These are phyloP conservation scores for Mentha longifolia DNA, from an alignment of 257 asterid species.

Conservation along the genomic window DNA sequence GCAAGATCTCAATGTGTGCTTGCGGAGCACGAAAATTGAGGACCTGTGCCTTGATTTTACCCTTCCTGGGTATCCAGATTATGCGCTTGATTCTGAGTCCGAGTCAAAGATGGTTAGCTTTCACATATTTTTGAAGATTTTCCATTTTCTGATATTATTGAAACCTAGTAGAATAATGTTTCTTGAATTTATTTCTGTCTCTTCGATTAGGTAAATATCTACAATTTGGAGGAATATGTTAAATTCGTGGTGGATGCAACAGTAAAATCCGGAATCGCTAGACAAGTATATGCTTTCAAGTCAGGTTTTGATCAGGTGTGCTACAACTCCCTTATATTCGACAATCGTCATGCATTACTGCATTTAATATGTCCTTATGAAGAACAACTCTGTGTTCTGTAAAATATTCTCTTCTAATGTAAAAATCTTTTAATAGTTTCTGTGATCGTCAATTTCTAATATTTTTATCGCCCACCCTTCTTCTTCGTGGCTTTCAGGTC, in stretches of 20 bases:
- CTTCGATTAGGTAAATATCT: slow-evolving; percentile 58
- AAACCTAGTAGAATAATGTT: not conserved
- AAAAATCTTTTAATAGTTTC: not conserved
- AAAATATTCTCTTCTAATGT: slow-evolving; percentile 5
- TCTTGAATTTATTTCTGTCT: slow-evolving; percentile 29
- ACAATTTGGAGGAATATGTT: slow-evolving; percentile 78
- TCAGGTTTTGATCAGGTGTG: slow-evolving; percentile 89
- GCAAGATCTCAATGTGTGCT: slow-evolving; percentile 45
- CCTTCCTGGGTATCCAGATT: slow-evolving; percentile 97
- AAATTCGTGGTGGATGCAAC: slow-evolving; percentile 69
- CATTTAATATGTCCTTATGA: not conserved
- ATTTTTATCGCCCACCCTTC: not conserved
- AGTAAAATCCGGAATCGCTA: slow-evolving; percentile 70
- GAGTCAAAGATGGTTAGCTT: slow-evolving; percentile 66
- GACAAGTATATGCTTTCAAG: slow-evolving; percentile 93
- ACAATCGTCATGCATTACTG: not conserved
- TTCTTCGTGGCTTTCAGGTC: slow-evolving; percentile 56
- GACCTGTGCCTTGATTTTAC: slow-evolving; percentile 92
- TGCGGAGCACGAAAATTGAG: slow-evolving; percentile 66
- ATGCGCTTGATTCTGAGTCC: slow-evolving; percentile 48
- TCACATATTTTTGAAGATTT: slow-evolving; percentile 29
- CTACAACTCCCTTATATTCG: slow-evolving; percentile 7
- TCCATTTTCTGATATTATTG: slow-evolving; percentile 25
- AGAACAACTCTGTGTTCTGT: not conserved
- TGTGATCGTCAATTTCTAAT: slow-evolving; percentile 4